Evolutionary conservation across 2,329 filamentous ascomycete genomes (phyloP), one percentile per base, ranked within the genome.

Genomic region (Fonsecaea pedrosoi): DNA sequence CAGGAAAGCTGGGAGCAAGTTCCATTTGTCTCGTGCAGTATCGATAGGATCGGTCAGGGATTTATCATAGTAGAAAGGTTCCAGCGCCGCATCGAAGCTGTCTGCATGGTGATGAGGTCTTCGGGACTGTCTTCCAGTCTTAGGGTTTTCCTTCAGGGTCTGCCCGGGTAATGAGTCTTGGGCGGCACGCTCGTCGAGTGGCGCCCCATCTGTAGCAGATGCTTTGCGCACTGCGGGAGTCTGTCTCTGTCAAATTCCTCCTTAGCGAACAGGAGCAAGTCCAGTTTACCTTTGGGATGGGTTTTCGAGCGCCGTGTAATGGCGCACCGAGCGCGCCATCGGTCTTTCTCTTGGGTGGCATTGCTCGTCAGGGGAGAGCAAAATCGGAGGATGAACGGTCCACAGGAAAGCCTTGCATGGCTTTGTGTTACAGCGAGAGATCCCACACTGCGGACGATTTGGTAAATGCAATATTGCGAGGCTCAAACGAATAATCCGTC

Each of bases 1-100:
- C 66, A 99, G 83, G 78, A 99, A 99, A n/a, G 95, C 95, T 0
- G 95, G 96, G 34, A 99, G 82, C 50, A 99, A 84, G 78, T 98
- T 97, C 87, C 94, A 97, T 84, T 99, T 99, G 82, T 99, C 95
- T 75, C 80, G 82, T 34, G 87, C 88, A 1, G 89, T 90, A 68
- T 89, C 84, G 74, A 91, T 91, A 2, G 88, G 88, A 75, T 90
- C 89, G 0, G 87, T 89, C 64, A 90, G 77, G 58, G 83, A 83
- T 76, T 90, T 91, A 68, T 84, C 87, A 74, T 88, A 87, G 77
- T 91, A 91, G 75, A 90, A 90, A 0, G 89, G 89, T 74, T 90
- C 84, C 32, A 91, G 82, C 32, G 90, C 81, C 42, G 87, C 86
- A 73, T 89, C 86, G 74, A 89, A 89, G 21, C 82, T 82, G 74